These are phyloP conservation scores for Rhododendron kiyosumense DNA, from an alignment of 148 eudicot species.

Conservation along the genomic window DNA sequence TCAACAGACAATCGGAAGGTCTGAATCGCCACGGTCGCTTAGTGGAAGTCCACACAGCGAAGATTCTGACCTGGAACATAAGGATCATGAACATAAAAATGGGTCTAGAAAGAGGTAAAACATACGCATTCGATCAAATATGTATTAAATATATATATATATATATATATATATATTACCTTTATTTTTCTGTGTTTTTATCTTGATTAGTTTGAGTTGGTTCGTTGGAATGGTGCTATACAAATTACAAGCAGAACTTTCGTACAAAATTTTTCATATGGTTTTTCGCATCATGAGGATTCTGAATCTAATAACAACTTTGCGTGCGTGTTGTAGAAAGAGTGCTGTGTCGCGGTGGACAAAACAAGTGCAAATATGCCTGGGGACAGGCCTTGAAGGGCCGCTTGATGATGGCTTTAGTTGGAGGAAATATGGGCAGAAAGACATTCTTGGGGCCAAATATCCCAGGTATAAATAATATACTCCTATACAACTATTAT, in stretches of 20 bases:
- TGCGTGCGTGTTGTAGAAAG: slow-evolving; percentile 21
- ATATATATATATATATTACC: neutral
- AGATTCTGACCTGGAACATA: slow-evolving; percentile 26
- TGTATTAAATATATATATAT: neutral
- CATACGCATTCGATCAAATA: neutral
- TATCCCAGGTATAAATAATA: slow-evolving; percentile 32
- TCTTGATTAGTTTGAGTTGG: no score
- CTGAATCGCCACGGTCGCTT: slow-evolving; percentile 27
- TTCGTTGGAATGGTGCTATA: neutral
- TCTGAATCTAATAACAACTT: neutral
- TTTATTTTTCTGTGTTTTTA: neutral
- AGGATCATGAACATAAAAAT: slow-evolving; percentile 14
- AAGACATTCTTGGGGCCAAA: slow-evolving; percentile 51
- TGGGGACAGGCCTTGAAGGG: slow-evolving; percentile 33
- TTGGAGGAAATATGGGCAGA: slow-evolving; percentile 56
- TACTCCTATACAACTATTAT: neutral
- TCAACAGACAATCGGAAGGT: neutral
- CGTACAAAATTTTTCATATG: no score
- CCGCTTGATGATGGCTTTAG: slow-evolving; percentile 41
- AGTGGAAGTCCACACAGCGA: slow-evolving; percentile 29
- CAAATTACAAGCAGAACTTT: no score
- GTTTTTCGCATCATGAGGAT: neutral
- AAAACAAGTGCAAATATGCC: slow-evolving; percentile 24
- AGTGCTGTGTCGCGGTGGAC: slow-evolving; percentile 23
- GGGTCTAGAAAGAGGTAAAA: slow-evolving; percentile 17